Conservation (phyloP, 1,284 basidiomycete species). For the Ceratobasidium sp. region DNA sequence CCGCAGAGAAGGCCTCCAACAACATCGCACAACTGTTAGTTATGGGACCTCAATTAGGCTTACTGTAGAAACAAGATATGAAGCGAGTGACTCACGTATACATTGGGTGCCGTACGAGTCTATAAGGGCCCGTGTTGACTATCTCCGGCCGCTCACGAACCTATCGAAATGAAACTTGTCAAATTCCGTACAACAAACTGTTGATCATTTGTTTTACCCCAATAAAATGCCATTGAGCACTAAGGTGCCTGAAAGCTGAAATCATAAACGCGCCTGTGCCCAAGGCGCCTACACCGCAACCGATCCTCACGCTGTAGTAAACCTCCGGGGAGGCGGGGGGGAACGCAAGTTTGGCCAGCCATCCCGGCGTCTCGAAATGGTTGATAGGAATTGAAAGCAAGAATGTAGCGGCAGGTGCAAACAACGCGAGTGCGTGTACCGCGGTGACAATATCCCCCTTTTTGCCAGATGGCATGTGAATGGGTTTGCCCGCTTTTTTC, state of each 20-base stretch:
- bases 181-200: neutral
- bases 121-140: conserved; percentile 18
- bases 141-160: conserved; percentile 24
- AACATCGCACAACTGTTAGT: neutral
- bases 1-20: neutral
- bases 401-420: neutral
- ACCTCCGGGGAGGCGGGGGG: neutral
- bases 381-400: conserved; percentile 5
- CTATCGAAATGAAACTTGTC: neutral
- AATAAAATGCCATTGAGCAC: conserved; percentile 19
- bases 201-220: neutral
- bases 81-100: conserved; percentile 1
- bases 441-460: neutral
- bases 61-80: neutral
- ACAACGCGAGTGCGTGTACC: neutral
- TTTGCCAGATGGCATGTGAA: conserved; percentile 14
- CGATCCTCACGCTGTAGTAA: conserved; percentile 4
- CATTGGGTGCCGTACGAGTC: conserved; percentile 13
- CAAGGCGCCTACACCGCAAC: neutral
- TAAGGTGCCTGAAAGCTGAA: conserved; percentile 15
- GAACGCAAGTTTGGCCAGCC: neutral
- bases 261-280: neutral
- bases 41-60: neutral
- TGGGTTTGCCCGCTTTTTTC: conserved; percentile 1
- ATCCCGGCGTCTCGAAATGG: neutral